These are phyloP conservation scores for Scedosporium apiospermum DNA, from an alignment of 2,329 filamentous ascomycete genomes.

Conservation along the genomic window DNA sequence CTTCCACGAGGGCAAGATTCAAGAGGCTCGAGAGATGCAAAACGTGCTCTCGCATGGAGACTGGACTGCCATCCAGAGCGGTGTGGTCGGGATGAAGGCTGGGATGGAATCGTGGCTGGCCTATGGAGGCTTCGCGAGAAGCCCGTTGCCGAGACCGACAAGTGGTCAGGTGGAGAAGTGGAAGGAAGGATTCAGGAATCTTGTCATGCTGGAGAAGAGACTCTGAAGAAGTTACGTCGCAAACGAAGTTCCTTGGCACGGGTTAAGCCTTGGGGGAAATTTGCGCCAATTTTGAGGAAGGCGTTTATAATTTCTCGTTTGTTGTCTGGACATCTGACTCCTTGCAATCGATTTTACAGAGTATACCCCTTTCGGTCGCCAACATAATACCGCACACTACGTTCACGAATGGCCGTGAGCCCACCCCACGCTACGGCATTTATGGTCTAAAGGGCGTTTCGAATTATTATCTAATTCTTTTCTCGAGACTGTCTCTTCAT, in stretches of 20 bases:
- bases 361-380: no score
- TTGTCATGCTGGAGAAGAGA: constrained; percentile 41
- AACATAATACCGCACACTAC: no score
- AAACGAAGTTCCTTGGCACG: no score
- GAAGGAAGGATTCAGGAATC: constrained; percentile 46
- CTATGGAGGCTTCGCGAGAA: constrained; percentile 47
- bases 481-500: not conserved
- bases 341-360: no score
- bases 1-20: constrained; percentile 45
- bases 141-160: constrained; percentile 42
- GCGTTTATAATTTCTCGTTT: no score
- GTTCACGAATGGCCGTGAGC: not conserved
- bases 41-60: constrained; percentile 58
- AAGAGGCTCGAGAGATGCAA: constrained; percentile 55
- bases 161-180: constrained; percentile 37
- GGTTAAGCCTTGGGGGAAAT: no score
- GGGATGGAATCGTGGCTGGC: constrained; percentile 56
- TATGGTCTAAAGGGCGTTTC: not conserved
- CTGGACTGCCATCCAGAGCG: constrained; percentile 63
- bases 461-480: not conserved
- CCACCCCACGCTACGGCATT: not conserved
- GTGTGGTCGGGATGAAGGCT: constrained; percentile 63
- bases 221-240: constrained; percentile 18
- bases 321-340: no score
- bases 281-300: no score